Conservation (phyloP, 1,139 yeast species). For the Blastobotrys illinoisensis region DNA sequence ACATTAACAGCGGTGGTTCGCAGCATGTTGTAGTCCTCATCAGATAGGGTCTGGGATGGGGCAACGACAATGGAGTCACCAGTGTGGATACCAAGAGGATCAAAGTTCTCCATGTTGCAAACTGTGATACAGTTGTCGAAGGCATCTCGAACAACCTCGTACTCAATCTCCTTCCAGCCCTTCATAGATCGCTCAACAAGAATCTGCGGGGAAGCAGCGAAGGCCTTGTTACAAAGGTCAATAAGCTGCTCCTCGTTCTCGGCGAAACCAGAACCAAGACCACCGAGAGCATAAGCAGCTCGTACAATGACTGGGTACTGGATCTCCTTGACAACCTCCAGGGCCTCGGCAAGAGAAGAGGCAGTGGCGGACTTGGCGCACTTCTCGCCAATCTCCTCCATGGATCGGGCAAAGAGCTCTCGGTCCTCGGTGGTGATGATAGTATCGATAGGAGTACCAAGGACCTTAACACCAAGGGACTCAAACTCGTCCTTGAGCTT, state of each 20-base stretch:
- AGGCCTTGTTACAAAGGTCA: conserved; percentile 82
- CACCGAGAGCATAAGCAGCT: conserved; percentile 97
- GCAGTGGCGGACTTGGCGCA: conserved; percentile 94
- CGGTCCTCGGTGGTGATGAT: conserved; percentile 96
- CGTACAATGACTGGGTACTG: conserved; percentile 96
- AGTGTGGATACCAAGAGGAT: conserved; percentile 97
- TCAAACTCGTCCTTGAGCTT: conserved; percentile 93
- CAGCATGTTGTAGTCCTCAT: conserved; percentile 96
- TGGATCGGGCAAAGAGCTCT: conserved; percentile 88
- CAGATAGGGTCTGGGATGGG: conserved; percentile 95
- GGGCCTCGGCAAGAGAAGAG: conserved; percentile 69
- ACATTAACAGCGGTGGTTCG: conserved; percentile 97
- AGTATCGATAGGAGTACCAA: conserved; percentile 95
- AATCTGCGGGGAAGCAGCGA: conserved; percentile 94
- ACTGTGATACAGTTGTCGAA: conserved; percentile 97
- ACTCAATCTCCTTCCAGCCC: conserved; percentile 99
- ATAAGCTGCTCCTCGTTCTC: conserved; percentile 80
- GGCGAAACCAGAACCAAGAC: conserved; percentile 97
- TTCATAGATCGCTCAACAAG: conserved; percentile 94
- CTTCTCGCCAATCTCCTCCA: conserved; percentile 91
- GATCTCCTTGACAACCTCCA: conserved; percentile 75
- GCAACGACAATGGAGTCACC: conserved; percentile 99
- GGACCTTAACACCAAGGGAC: conserved; percentile 82
- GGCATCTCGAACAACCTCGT: conserved; percentile 97
- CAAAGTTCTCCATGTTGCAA: conserved; percentile 99